These are phyloP conservation scores for Leptographium procerum DNA, from an alignment of 2,329 filamentous ascomycete species.

Conservation along the genomic window DNA sequence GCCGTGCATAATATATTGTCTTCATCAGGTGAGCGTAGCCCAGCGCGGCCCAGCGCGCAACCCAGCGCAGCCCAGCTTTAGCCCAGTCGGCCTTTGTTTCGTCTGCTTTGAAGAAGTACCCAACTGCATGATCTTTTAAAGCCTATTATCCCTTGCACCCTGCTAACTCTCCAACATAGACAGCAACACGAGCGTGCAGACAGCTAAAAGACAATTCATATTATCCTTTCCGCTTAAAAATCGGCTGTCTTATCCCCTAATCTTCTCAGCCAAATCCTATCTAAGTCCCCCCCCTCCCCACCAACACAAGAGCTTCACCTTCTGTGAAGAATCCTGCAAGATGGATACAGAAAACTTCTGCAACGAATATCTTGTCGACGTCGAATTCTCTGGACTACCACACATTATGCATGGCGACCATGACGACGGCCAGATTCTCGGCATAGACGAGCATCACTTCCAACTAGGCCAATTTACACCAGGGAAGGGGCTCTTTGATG, in stretches of 20 bases:
- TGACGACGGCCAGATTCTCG: not conserved
- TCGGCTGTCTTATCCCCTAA: not conserved
- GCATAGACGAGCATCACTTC: not conserved
- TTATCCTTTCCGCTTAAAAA: not conserved
- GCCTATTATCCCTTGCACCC: not conserved
- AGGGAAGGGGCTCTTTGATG: not conserved
- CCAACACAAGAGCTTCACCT: not conserved
- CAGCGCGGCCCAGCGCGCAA: not conserved
- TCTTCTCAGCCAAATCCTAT: not conserved
- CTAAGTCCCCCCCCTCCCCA: not conserved
- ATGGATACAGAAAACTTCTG: not conserved
- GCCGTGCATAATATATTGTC: not conserved
- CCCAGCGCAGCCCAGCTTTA: too few species aligned
- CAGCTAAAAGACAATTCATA: not conserved
- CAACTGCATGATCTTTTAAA: not conserved
- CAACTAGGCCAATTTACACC: not conserved
- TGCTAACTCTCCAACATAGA: not conserved
- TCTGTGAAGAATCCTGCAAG: not conserved
- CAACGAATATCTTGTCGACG: not conserved
- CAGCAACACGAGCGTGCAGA: not conserved
- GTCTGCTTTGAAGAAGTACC: not conserved
- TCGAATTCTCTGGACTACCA: not conserved
- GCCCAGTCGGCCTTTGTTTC: not conserved
- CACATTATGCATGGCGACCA: not conserved
- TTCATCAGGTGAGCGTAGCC: not conserved